Percentiles rank a stretch among this genome's conserved stretches.
phyloP scores from a whole-genome alignment of 345 rosid species.

The Eutrema heterophyllum region DNA sequence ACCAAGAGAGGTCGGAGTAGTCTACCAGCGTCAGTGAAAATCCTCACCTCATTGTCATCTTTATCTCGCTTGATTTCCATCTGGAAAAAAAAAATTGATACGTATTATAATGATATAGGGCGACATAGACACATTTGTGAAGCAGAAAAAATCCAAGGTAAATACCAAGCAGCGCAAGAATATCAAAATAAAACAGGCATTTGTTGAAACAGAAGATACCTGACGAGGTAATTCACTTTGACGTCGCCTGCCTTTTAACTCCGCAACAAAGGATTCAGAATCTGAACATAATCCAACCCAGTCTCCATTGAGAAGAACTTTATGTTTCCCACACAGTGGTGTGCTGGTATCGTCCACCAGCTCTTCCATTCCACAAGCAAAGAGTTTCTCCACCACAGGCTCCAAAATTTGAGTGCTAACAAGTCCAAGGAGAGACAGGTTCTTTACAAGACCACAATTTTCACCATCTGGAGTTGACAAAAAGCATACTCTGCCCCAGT shows the following conservation, averaged over 20 bases:
- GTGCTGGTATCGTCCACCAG: conserved; percentile 47
- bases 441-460: conserved; percentile 95
- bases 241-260: conserved; percentile 54
- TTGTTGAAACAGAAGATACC: conserved; percentile 37
- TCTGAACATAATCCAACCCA: conserved; percentile 77
- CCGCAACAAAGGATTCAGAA: conserved; percentile 47
- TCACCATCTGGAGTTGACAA: conserved; percentile 94
- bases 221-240: conserved; percentile 52
- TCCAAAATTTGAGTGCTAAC: conserved; percentile 51
- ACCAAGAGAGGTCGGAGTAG: conserved; percentile 83
- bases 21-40: conserved; percentile 82
- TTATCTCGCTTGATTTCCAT: conserved; percentile 76
- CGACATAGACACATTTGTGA: background rate
- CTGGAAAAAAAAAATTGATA: conserved; percentile 33
- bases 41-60: conserved; percentile 62
- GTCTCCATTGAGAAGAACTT: conserved; percentile 78
- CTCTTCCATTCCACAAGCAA: conserved; percentile 63
- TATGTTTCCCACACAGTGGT: conserved; percentile 43
- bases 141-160: background rate
- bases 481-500: conserved; percentile 93
- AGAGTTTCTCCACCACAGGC: conserved; percentile 38
- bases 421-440: conserved; percentile 71
- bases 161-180: conserved; percentile 6
- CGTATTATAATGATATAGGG: background rate
- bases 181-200: background rate